Conservation (phyloP, 2,329 filamentous ascomycete genomes). For the Colletotrichum costaricense region DNA sequence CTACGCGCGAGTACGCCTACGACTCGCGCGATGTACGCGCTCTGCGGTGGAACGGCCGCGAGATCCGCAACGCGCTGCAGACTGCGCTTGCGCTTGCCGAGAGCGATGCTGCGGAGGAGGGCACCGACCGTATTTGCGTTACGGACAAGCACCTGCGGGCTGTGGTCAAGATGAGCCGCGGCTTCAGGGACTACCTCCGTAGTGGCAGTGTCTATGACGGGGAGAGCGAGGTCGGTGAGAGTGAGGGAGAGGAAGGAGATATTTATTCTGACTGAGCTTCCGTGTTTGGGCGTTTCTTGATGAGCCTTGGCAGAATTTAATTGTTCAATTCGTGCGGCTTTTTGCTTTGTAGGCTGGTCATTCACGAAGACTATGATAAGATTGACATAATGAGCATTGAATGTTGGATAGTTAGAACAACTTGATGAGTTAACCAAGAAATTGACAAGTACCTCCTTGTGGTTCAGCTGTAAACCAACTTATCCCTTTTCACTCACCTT, state of each 20-base stretch:
- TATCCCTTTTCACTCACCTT: too few species aligned
- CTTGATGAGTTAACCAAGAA: background rate
- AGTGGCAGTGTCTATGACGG: conserved; percentile 37
- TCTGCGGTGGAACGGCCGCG: conserved; percentile 40
- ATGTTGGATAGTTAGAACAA: background rate
- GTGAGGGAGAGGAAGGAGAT: conserved; percentile 30
- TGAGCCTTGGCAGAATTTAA: background rate
- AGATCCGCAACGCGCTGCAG: conserved; percentile 50
- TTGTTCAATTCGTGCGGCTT: background rate
- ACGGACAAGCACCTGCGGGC: conserved; percentile 39
- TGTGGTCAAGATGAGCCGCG: conserved; percentile 38
- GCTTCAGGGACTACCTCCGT: conserved; percentile 42
- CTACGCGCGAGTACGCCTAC: conserved; percentile 40
- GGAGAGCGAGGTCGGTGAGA: conserved; percentile 30
- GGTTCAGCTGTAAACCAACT: too few species aligned
- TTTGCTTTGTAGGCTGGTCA: background rate
- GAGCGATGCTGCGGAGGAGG: conserved; percentile 37
- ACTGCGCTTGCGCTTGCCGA: conserved; percentile 46
- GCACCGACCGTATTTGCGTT: conserved; percentile 33
- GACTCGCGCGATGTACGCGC: conserved; percentile 34
- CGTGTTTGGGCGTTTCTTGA: background rate
- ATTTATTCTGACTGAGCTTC: conserved; percentile 15
- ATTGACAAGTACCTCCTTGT: background rate
- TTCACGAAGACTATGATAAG: background rate
- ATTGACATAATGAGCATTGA: background rate